phyloP scores from a whole-genome alignment of 2,329 filamentous ascomycete genomes.

The Phialophora macrospora region DNA sequence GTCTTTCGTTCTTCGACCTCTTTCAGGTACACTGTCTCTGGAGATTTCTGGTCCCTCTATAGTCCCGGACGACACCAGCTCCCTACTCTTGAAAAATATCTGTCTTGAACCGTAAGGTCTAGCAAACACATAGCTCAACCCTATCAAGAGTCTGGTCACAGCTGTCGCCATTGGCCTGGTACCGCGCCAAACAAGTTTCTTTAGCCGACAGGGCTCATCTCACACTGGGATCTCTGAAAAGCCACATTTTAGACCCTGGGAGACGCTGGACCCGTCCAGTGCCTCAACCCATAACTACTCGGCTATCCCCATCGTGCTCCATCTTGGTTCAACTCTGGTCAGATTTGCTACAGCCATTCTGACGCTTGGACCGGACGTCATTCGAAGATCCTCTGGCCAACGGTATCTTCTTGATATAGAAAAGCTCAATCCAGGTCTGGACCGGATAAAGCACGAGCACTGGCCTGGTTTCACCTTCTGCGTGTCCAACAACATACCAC shows the following conservation, averaged over 20 bases:
- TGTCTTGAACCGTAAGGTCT: slow-evolving; percentile 17
- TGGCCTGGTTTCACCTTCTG: slow-evolving; percentile 20
- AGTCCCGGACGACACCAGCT: slow-evolving; percentile 1
- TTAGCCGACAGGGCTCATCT: slow-evolving; percentile 23
- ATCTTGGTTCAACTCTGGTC: slow-evolving; percentile 22
- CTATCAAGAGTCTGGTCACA: slow-evolving; percentile 19
- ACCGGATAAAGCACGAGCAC: slow-evolving; percentile 22
- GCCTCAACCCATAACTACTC: slow-evolving; percentile 31
- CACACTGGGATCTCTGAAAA: slow-evolving; percentile 28
- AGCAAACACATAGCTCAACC: slow-evolving; percentile 17
- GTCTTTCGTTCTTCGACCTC: slow-evolving; percentile 7
- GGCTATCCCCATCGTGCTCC: slow-evolving; percentile 24
- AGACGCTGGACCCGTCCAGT: slow-evolving; percentile 27
- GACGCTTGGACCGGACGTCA: slow-evolving; percentile 28
- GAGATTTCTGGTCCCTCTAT: slow-evolving; percentile 7
- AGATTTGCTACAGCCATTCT: slow-evolving; percentile 20
- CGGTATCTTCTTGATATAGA: slow-evolving; percentile 24
- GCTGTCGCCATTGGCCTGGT: slow-evolving; percentile 12
- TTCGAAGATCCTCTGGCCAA: slow-evolving; percentile 25
- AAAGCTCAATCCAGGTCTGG: slow-evolving; percentile 9
- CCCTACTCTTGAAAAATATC: slow-evolving; percentile 18
- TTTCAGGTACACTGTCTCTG: slow-evolving; percentile 16
- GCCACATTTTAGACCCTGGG: slow-evolving; percentile 33
- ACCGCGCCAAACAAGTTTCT: slow-evolving; percentile 20
- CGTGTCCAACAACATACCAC: slow-evolving; percentile 30